These are phyloP conservation scores for Capsicum pubescens DNA, from an alignment of 257 asterid species.

Conservation along the genomic window DNA sequence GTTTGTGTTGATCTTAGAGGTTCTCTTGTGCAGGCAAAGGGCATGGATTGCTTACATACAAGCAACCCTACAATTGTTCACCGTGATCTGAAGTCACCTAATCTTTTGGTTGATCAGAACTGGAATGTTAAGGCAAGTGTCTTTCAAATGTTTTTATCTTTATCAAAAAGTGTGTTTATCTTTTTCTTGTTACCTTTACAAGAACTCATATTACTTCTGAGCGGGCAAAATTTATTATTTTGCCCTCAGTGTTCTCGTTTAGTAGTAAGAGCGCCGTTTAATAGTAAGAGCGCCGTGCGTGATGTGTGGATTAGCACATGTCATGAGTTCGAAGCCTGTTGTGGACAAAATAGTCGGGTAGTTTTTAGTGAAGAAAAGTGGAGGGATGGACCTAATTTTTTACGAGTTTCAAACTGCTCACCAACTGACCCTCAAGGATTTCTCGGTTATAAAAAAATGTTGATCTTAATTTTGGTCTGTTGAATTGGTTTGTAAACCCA, in stretches of 20 bases:
- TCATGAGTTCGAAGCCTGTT: not conserved
- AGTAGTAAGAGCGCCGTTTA: not conserved
- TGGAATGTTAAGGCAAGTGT: conserved; percentile 92
- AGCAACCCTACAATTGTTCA: conserved; percentile 97
- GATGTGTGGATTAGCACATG: not conserved
- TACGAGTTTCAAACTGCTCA: not conserved
- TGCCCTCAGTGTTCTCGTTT: not conserved
- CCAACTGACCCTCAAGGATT: not conserved
- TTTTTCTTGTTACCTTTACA: conserved; percentile 25
- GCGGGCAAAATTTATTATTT: not conserved
- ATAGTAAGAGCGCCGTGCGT: not conserved
- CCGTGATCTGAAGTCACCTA: conserved; percentile 97
- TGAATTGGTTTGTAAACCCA: conserved; percentile 12
- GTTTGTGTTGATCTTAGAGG: conserved; percentile 33
- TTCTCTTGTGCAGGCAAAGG: conserved; percentile 76
- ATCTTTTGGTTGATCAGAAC: conserved; percentile 91
- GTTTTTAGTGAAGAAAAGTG: not conserved
- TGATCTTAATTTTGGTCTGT: not conserved
- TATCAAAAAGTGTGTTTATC: conserved; percentile 14
- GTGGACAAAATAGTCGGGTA: not conserved
- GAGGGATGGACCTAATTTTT: conserved; percentile 12
- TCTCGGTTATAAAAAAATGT: not conserved
- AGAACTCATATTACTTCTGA: not conserved
- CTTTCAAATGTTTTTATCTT: conserved; percentile 29
- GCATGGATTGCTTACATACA: conserved; percentile 98